Base-by-base conservation (phyloP, 257 asterid genomes). In the Scutellaria minor region DNA sequence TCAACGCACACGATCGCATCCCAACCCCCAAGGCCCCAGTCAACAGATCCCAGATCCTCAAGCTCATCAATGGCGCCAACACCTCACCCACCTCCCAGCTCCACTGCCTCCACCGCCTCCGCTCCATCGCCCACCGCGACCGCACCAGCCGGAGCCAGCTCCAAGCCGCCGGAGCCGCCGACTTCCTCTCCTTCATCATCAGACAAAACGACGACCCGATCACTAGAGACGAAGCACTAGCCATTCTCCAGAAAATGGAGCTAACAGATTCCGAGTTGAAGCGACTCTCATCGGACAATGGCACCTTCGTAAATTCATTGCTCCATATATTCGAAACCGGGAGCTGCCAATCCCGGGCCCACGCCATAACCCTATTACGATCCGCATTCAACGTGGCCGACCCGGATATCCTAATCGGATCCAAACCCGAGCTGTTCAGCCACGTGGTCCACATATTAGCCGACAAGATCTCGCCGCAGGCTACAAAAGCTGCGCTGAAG, bases 1-100 rank as follows among this genome's bases (percentile, higher is more conserved):
- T 85, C 77, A 87, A 91, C 59, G 58, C 91, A 12, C 63, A 73
- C 20, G 94, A 89, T 18, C 47, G 90, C 7, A 77, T 89, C 62
- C 92, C 94, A 6, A 89, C 97, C 2, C 96, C 96, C 0, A 89
- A 81, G 41, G 78, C 88, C 8, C 74, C 88, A 0, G 78, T 83
- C 10, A 79, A 83, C 5, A 79, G 56, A 42, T 20, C 85, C 37
- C 88, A 86, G 70, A 78, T 89, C 24, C 10, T 44, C 5, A 85
- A 86, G 6, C 80, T 91, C 62, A 52, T 91, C 47, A 22, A 66
- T 2, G 83, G 78, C 5, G 89, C 88, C n/a, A 63, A 75, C 12
- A 77, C 45, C 0, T 78, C 86, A 1, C 68, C 80, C 2, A 18
- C 45, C 2, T 41, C 75, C 9, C 75, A 64, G 68, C 20, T 78